Percentiles rank a stretch among this genome's conserved stretches.
Conservation (phyloP, 768 basidiomycete genomes). For the Terana coerulea region DNA sequence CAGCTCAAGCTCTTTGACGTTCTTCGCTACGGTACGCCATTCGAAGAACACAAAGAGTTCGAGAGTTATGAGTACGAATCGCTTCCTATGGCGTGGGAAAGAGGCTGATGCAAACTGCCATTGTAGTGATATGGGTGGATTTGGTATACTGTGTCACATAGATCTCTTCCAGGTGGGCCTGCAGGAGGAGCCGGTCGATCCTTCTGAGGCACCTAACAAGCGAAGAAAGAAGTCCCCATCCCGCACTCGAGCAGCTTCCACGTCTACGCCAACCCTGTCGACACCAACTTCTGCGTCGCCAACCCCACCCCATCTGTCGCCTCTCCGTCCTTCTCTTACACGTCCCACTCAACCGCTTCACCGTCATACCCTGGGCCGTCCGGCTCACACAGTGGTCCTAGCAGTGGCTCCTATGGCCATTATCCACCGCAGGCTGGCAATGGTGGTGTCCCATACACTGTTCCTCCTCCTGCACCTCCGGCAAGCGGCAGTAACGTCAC, state of each 20-base stretch:
- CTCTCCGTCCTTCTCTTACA: not conserved
- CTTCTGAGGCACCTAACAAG: not conserved
- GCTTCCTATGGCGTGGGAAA: not conserved
- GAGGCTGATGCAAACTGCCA: not conserved
- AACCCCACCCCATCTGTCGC: conserved; percentile 5
- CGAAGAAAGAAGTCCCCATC: conserved; percentile 4
- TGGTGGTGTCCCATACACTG: not conserved
- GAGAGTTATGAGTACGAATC: conserved; percentile 42
- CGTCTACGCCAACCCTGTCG: not conserved
- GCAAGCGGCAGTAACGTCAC: not conserved
- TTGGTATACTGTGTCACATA: conserved; percentile 72
- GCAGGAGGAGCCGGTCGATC: conserved; percentile 6
- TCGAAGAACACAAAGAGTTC: conserved; percentile 41
- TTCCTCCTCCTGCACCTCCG: not conserved
- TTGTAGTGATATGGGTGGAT: conserved; percentile 4
- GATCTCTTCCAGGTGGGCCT: conserved; percentile 63
- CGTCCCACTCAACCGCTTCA: not conserved
- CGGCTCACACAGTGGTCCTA: not conserved
- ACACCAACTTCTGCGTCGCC: conserved; percentile 7
- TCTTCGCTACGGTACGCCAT: conserved; percentile 36
- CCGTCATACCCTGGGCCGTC: not conserved
- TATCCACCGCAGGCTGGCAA: not conserved
- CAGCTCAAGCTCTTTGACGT: conserved; percentile 47
- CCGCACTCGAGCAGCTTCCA: not conserved
- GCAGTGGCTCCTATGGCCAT: not conserved